These are phyloP conservation scores for Bromus sterilis DNA, from an alignment of 176 grass and related monocot genomes.

Conservation along the genomic window DNA sequence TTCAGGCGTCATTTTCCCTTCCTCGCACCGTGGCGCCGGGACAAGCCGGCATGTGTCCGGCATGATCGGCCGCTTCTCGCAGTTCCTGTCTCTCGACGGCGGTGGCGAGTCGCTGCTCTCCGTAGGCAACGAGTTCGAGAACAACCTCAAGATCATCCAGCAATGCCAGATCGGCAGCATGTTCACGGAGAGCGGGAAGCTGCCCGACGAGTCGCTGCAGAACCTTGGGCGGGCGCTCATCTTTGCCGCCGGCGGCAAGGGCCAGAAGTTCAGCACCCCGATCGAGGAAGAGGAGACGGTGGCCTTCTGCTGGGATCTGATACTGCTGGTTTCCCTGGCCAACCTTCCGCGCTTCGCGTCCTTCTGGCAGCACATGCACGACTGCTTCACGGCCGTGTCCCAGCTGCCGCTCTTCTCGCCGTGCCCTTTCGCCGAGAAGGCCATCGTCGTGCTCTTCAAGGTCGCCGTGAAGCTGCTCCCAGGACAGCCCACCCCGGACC, in stretches of 20 bases:
- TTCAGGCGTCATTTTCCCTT: constrained; percentile 64
- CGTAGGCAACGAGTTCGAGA: constrained; percentile 77
- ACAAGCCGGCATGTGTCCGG: constrained; percentile 64
- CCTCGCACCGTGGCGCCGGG: constrained; percentile 40
- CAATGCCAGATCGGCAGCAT: constrained; percentile 83
- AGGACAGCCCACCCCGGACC: constrained; percentile 7
- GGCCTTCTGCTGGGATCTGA: constrained; percentile 82
- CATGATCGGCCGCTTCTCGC: constrained; percentile 84
- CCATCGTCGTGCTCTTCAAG: constrained; percentile 63
- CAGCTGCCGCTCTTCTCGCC: constrained; percentile 76
- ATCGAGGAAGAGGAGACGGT: constrained; percentile 88
- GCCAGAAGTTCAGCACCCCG: constrained; percentile 89
- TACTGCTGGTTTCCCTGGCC: constrained; percentile 26
- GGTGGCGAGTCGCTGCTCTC: constrained; percentile 51
- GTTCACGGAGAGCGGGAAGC: constrained; percentile 67
- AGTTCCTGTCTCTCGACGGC: constrained; percentile 70
- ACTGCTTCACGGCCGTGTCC: constrained; percentile 62
- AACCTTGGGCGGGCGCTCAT: constrained; percentile 69
- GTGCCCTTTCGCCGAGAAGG: constrained; percentile 87
- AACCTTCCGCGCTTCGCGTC: constrained; percentile 61
- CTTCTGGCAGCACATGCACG: constrained; percentile 73
- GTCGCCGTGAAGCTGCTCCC: constrained; percentile 55
- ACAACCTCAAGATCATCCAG: constrained; percentile 82
- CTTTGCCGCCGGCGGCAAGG: constrained; percentile 68
- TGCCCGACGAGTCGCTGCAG: constrained; percentile 78